These are phyloP conservation scores for Penicillium sp. DNA, from an alignment of 2,329 filamentous ascomycete genomes.

Conservation along the genomic window DNA sequence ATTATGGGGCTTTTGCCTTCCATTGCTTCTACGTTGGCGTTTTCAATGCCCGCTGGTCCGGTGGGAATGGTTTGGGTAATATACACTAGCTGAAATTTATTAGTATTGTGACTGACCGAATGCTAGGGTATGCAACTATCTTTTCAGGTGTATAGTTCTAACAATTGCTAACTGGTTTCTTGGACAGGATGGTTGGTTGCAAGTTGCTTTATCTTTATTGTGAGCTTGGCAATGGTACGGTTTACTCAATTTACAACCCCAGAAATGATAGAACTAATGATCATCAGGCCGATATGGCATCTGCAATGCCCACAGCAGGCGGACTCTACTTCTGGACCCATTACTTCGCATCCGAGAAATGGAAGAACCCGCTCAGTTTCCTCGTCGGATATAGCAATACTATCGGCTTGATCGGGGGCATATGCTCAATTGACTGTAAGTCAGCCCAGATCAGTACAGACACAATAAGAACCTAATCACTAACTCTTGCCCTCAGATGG, in stretches of 20 bases:
- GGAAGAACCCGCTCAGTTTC: conserved; percentile 51
- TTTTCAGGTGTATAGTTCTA: not conserved
- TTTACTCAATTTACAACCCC: not conserved
- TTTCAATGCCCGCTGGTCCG: conserved; percentile 52
- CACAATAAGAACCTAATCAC: not conserved
- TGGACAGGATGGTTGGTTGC: conserved; percentile 46
- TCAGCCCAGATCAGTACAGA: conserved; percentile 14
- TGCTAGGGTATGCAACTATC: conserved; percentile 8
- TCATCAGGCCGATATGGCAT: conserved; percentile 42
- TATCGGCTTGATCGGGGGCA: conserved; percentile 51
- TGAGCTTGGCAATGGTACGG: conserved; percentile 51
- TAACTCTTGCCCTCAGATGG: conserved; percentile 4
- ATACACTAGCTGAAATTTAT: not conserved
- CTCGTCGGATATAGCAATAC: conserved; percentile 56
- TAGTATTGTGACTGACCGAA: not conserved
- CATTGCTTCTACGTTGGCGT: conserved; percentile 52
- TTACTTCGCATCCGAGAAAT: conserved; percentile 49
- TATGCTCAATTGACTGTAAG: conserved; percentile 53
- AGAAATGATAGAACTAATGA: not conserved
- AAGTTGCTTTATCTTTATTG: conserved; percentile 50
- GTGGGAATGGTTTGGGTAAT: conserved; percentile 54
- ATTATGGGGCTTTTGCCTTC: conserved; percentile 56
- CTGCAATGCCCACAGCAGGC: conserved; percentile 51
- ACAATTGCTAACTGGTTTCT: not conserved
- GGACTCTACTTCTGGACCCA: conserved; percentile 55